Base-by-base conservation (phyloP, 345 rosid genomes). In the Camelina hispida region DNA sequence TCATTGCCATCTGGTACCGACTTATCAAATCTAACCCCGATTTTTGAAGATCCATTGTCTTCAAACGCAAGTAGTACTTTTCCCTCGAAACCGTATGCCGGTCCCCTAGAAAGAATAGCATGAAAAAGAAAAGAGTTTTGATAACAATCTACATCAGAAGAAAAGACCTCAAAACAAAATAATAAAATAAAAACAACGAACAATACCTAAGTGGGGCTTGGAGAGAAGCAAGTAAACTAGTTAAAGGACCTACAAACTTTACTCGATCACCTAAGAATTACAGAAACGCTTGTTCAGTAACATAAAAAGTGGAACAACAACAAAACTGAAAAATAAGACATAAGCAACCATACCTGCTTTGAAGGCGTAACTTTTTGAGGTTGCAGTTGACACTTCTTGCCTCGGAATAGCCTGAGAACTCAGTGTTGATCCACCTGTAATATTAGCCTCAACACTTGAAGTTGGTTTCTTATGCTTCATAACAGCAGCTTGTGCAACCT, bases 1-100 rank as follows among this genome's bases (percentile, higher is more conserved):
- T 89, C 89, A 73, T 83, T 92, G 86, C 97, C 99, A 76, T 88
- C 97, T 11, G 82, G 83, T 59, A 95, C 83, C 18, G 88, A 55
- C 62, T 66, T 90, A 86, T 95, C 97, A 83, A 95, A 95, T 78
- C 97, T 90, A 66, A 95, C 97, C 32, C 99, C 97, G 73, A 95
- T 74, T 75, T 95, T 95, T 46, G 97, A 93, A 75, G 84, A 83
- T 61, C 81, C 87, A 67, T 92, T 95, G 71, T 85, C 93, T 89
- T 90, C 97, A 83, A 92, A 91, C 11, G 97, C 82, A 78, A 92
- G 97, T 69, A 91, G 80, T 61, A 95, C 97, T 88, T 83, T 89
- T 22, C 99, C 99, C 60, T 93, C 88, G 73, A 78, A 87, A 35
- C 97, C 97, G 77, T 68, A 30, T 1, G 85, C 17, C 0, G 99